Evolutionary conservation across 441 rosid species (phyloP), one percentile per base, ranked within the genome.

Genomic region (Manihot esculenta): DNA sequence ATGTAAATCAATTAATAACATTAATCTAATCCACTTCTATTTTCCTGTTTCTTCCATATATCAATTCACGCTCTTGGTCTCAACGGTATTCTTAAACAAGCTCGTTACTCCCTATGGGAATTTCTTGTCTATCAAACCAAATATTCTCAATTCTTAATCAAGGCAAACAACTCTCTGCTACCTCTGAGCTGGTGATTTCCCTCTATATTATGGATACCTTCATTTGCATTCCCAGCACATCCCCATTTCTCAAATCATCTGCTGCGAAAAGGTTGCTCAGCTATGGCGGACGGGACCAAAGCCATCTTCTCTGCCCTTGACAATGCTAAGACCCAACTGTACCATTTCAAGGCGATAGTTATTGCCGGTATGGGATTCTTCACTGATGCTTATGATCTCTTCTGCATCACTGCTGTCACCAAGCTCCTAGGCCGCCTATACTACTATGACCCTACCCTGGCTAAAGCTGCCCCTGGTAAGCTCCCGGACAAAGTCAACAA

Each of bases 351-450:
- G 69, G 86, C 91, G 12, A 83, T 87, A 14, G 67, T 87, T 17
- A 85, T 87, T 15, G 91, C 88, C 9, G 91, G 89, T 26, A 85
- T 83, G 87, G 91, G 87, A 6, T 84, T 85, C 68, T 87, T 85
- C 67, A 87, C 87, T 1, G 88, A 87, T 17, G 86, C 90, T 21
- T 86, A 86, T 44, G 91, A 87, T 76, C 87, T 87, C 69, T 87
- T 87, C 78, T 83, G 88, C 83, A 83, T 87, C 65, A 50, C 87
- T 30, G 76, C 85, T 1, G 84, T 87, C 14, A 70, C 86, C 47
- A 77, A 74, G 75, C 86, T 87, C 67, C 56, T 84, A 17, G 86
- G 84, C n/a, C 83, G 86, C 14, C 73, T 81, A 3, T 86, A 83
- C 78, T 87, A 82, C 73, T 77, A 63, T n/a, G 73, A 82, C 47